Base-by-base conservation (phyloP, 768 basidiomycete genomes). In the Collybiopsis confluens region DNA sequence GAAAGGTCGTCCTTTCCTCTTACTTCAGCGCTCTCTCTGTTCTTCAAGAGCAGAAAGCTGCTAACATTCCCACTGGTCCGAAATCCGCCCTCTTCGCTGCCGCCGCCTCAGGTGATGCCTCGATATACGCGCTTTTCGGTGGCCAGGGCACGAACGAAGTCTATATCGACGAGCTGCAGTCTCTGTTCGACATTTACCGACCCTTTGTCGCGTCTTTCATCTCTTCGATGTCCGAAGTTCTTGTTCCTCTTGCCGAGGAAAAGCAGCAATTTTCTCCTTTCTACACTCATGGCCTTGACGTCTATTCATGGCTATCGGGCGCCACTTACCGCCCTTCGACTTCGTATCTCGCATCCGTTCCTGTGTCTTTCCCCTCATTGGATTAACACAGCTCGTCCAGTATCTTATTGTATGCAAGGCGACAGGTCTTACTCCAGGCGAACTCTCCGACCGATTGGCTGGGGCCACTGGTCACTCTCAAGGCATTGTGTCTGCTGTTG, bases 81-180 rank as follows among this genome's bases (percentile, higher is more conserved):
- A 56, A 79, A 44, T 85, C 90, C 24, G 86, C 89, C 10, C 82
- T 95, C 21, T 70, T 95, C 54, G 68, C 74, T 10, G 85, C 86
- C 35, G 82, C 82, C 33, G 63, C 70, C 43, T 66, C 76, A 16
- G 80, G 81, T 43, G 79, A 85, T 41, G 86, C 82, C 50, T 88
- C 80, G 43, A 73, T 98, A 62, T 98, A 89, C 71, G 95, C 92
- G 47, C 75, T 99, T 37, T 99, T 99, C 65, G 96, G 96, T 48
- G 97, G 97, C 13, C 97, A 99, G 70, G 97, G 97, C 54, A 92
- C 89, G 55, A 98, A 98, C 70, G 97, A 98, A 65, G 90, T 96
- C 55, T 99, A 98, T 74, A 93, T 98, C 67, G 91, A 96, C 67
- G 97, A 98, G 68, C 80, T 99, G 18, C 90, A 96, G 73, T 73